Evolutionary conservation across 768 basidiomycete species (phyloP).

Genomic region (Scleroderma citrinum): DNA sequence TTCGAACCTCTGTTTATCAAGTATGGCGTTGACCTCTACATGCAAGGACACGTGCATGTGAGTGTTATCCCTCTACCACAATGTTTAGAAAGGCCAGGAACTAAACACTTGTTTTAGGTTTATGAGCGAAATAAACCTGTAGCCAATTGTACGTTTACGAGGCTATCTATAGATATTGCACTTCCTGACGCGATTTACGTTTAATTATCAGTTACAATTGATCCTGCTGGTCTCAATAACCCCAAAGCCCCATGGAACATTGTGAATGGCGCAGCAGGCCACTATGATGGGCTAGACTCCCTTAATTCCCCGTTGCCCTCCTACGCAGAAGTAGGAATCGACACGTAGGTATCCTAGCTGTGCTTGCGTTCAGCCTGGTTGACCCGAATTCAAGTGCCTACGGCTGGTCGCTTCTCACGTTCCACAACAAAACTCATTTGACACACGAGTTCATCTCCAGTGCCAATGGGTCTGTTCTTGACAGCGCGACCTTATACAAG

Average conservation of each 20-base stretch:
- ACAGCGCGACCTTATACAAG: slow-evolving; percentile 21
- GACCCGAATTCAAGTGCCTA: slow-evolving; percentile 9
- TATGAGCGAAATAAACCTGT: slow-evolving; percentile 25
- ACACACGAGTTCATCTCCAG: slow-evolving; percentile 26
- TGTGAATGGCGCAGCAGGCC: slow-evolving; percentile 23
- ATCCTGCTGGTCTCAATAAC: slow-evolving; percentile 21
- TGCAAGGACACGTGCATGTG: slow-evolving; percentile 25
- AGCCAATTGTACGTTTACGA: slow-evolving; percentile 16
- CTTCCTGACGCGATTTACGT: not conserved
- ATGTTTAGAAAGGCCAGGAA: not conserved
- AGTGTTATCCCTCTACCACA: not conserved
- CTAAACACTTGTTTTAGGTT: slow-evolving; percentile 1
- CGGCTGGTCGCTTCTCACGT: slow-evolving; percentile 25
- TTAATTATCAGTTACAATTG: slow-evolving; percentile 7
- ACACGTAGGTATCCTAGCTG: slow-evolving; percentile 9
- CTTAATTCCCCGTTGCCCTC: not conserved
- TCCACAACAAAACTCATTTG: slow-evolving; percentile 25
- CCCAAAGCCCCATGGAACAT: slow-evolving; percentile 22
- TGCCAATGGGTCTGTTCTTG: slow-evolving; percentile 22
- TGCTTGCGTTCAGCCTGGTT: not conserved
- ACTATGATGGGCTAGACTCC: slow-evolving; percentile 22
- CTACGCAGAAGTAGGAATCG: slow-evolving; percentile 6
- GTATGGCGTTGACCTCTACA: slow-evolving; percentile 25
- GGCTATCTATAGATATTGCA: not conserved
- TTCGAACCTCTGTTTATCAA: slow-evolving; percentile 27